Conservation (phyloP, 2,329 filamentous ascomycete species). For the Colletotrichum nymphaeae region DNA sequence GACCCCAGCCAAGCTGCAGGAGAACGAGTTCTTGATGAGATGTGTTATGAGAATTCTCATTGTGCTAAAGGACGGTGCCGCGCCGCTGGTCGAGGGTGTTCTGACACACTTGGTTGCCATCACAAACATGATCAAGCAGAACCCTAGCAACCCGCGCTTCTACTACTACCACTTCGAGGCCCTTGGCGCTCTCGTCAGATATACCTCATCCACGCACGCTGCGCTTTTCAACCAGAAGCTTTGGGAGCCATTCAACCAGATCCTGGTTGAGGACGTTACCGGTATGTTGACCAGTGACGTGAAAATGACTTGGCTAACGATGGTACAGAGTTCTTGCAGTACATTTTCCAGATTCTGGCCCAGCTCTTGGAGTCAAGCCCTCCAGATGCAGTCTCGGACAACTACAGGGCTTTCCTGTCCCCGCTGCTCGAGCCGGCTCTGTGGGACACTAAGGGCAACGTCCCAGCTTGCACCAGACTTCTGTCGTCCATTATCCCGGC, state of each 20-base stretch:
- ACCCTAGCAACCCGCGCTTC: constrained; percentile 97
- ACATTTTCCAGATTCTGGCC: constrained; percentile 95
- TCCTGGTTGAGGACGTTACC: constrained; percentile 85
- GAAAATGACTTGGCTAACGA: constrained; percentile 43
- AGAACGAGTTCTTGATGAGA: constrained; percentile 98
- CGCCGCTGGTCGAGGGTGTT: constrained; percentile 80
- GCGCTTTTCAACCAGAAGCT: constrained; percentile 82
- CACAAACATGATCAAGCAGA: constrained; percentile 90
- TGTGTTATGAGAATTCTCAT: constrained; percentile 98
- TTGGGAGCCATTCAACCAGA: constrained; percentile 84
- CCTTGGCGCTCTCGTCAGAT: constrained; percentile 87
- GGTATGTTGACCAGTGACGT: constrained; percentile 57
- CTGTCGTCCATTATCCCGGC: constrained; percentile 86
- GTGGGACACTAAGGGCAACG: constrained; percentile 94
- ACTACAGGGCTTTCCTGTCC: constrained; percentile 82
- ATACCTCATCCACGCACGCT: constrained; percentile 73
- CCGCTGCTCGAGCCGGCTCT: constrained; percentile 84
- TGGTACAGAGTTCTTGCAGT: constrained; percentile 86
- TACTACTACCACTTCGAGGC: constrained; percentile 99
- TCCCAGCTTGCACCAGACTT: constrained; percentile 89
- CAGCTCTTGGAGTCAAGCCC: constrained; percentile 90
- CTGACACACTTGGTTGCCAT: constrained; percentile 88
- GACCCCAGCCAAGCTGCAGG: constrained; percentile 91
- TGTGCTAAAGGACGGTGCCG: constrained; percentile 86
- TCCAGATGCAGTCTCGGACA: constrained; percentile 78